Evolutionary conservation across 2,329 filamentous ascomycete species (phyloP).

Genomic region (Botrytis porri): DNA sequence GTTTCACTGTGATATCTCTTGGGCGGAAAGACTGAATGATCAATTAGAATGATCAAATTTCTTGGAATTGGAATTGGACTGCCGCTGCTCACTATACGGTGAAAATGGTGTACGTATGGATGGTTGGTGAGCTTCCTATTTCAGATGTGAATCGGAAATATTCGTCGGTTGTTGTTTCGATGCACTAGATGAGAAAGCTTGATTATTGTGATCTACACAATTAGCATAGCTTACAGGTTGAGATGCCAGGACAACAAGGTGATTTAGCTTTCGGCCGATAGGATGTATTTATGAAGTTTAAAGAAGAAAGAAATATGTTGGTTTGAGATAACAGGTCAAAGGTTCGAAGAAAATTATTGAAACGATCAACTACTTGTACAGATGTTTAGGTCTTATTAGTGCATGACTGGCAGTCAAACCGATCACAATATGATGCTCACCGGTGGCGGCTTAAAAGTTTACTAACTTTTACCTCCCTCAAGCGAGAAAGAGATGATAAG

Average conservation of each 20-base stretch:
- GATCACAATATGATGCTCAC: neutral
- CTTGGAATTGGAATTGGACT: neutral
- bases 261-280: neutral
- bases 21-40: neutral
- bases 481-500: neutral
- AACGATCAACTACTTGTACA: neutral
- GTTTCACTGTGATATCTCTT: neutral
- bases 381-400: neutral
- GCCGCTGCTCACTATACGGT: neutral
- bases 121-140: conserved; percentile 20
- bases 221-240: neutral
- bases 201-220: conserved; percentile 11
- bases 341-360: neutral
- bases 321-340: neutral
- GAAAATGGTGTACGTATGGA: conserved; percentile 7
- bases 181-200: conserved; percentile 15
- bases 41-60: neutral
- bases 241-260: neutral
- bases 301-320: neutral
- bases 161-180: conserved; percentile 12
- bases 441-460: neutral
- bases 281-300: neutral
- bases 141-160: conserved; percentile 14
- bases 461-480: neutral
- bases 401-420: neutral